A percentile compares a stretch with the other conserved stretches of the same genome.
phyloP scores from a whole-genome alignment of 2,329 filamentous ascomycete genomes.

The Hymenoscyphus fraxineus region DNA sequence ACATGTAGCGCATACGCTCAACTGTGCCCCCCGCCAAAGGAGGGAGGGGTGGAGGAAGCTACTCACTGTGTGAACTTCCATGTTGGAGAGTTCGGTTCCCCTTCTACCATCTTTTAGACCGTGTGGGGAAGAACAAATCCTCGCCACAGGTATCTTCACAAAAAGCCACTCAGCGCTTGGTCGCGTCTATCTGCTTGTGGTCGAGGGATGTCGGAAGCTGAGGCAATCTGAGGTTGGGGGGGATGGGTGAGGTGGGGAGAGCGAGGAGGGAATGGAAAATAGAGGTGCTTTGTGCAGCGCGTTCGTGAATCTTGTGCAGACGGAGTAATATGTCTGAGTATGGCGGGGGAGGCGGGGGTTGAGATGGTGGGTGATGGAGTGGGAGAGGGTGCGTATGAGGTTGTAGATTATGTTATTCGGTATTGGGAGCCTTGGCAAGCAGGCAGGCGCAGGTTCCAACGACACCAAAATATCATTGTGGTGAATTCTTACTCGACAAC shows the following conservation, averaged over 20 bases:
- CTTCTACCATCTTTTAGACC: conserved; percentile 82
- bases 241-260: neutral
- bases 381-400: too few species aligned
- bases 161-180: conserved; percentile 20
- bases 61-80: conserved; percentile 96
- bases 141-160: conserved; percentile 22
- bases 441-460: too few species aligned
- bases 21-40: conserved; percentile 2
- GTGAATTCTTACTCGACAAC: too few species aligned
- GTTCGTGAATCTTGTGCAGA: conserved; percentile 1
- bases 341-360: neutral
- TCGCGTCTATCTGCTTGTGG: conserved; percentile 16
- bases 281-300: neutral
- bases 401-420: too few species aligned
- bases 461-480: too few species aligned
- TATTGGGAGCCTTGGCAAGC: neutral
- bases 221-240: conserved; percentile 3
- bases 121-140: conserved; percentile 30
- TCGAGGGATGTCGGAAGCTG: conserved; percentile 8
- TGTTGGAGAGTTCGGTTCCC: conserved; percentile 88
- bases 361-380: conserved; percentile 6
- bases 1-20: neutral
- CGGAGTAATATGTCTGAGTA: conserved; percentile 1
- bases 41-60: conserved; percentile 9
- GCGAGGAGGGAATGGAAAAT: conserved; percentile 1